Evolutionary conservation across 441 rosid genomes (phyloP).

Genomic region (Pelargonium myrrhifolium): DNA sequence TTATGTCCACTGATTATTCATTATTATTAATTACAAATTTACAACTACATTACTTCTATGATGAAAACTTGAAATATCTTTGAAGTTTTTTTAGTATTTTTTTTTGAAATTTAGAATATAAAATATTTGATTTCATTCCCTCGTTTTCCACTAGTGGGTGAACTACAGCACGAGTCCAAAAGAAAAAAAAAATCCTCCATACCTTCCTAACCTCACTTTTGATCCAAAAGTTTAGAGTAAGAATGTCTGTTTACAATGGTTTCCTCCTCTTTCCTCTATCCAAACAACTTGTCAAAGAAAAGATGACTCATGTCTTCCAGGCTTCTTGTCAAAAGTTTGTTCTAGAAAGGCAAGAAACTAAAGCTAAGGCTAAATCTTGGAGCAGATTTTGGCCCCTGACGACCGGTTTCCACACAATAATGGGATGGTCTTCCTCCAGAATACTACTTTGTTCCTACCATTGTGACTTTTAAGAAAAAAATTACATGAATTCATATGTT

Average conservation of each 20-base stretch:
- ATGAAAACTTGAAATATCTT: no score
- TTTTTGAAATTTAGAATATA: no score
- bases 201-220: background rate
- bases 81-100: no score
- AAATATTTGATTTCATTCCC: no score
- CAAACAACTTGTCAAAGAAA: background rate
- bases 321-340: background rate
- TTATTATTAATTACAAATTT: no score
- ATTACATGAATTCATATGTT: background rate
- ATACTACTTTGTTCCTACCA: background rate
- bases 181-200: background rate
- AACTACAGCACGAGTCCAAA: background rate
- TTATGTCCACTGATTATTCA: no score
- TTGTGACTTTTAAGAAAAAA: background rate
- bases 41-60: no score
- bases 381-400: background rate
- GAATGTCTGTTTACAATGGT: background rate
- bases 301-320: background rate
- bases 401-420: background rate
- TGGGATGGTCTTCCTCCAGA: background rate
- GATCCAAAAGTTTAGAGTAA: background rate
- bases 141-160: background rate
- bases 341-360: background rate
- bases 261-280: constrained; percentile 3
- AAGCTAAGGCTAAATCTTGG: background rate